Percentiles rank a stretch among this genome's conserved stretches.
phyloP scores from a whole-genome alignment of 805 yeast genomes.

The Candida pseudoglaebosa region DNA sequence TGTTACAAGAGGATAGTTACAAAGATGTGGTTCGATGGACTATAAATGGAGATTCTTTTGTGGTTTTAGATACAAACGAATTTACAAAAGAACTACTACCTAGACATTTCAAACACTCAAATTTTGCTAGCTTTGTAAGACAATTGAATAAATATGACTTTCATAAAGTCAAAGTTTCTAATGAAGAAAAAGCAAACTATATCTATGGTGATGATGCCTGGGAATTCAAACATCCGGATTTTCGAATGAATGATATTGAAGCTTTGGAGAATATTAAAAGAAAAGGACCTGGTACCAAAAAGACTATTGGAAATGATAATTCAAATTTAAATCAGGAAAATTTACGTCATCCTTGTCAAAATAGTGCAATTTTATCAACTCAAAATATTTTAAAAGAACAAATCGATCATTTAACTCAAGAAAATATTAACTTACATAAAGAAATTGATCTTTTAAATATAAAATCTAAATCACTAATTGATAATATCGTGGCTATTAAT shows the following conservation, averaged over 20 bases:
- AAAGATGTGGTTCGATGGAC: conserved; percentile 83
- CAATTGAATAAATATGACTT: conserved; percentile 96
- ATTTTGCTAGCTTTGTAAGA: conserved; percentile 92
- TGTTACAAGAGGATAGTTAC: conserved; percentile 81
- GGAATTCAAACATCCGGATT: conserved; percentile 94
- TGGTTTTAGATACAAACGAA: conserved; percentile 84
- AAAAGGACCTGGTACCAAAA: conserved; percentile 62
- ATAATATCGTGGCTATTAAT: conserved; percentile 54
- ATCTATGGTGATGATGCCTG: conserved; percentile 78
- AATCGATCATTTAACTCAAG: conserved; percentile 31
- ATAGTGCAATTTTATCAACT: conserved; percentile 4
- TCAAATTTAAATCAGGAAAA: conserved; percentile 19
- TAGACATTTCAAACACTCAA: conserved; percentile 89
- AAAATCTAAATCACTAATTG: conserved; percentile 63
- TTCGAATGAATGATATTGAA: conserved; percentile 69
- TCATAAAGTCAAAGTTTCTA: conserved; percentile 83
- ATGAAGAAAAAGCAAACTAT: conserved; percentile 49
- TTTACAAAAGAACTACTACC: conserved; percentile 89
- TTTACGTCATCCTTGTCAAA: neutral
- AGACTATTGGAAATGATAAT: conserved; percentile 15
- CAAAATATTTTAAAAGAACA: conserved; percentile 22
- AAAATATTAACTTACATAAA: conserved; percentile 28
- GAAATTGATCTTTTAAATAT: conserved; percentile 41
- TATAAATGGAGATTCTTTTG: conserved; percentile 76
- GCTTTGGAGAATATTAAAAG: conserved; percentile 84